Evolutionary conservation across 2,329 filamentous ascomycete genomes (phyloP), one percentile per base, ranked within the genome.

Genomic region (Scleromitrula shiraiana): DNA sequence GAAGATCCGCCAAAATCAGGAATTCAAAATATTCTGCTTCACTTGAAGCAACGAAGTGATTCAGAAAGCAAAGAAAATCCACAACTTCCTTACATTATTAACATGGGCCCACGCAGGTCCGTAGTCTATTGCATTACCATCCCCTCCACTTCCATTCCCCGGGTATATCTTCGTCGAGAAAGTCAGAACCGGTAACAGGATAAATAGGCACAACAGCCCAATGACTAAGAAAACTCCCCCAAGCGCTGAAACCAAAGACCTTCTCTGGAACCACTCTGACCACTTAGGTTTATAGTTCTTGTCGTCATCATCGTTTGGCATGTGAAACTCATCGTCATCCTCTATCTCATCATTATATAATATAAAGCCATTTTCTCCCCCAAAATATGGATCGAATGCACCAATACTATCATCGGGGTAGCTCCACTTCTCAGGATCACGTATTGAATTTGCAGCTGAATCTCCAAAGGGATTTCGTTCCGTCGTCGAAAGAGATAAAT

Each of bases 241-340:
- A 30, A 60, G 51, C 3, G 56, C 51, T 27, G 68, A 72, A 29
- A 65, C 58, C 40, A 74, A 63, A 42, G 67, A 69, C 10, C 67
- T 66, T 39, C 63, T 64, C 7, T 65, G 62, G 42, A 74, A 71
- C 53, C 70, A 70, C 19, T 76, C 72, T 41, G 61, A 66, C 50
- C 66, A 61, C 14, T 58, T 67, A 7, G 70, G 61, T 53, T 66
- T 73, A 61, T 49, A 67, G 5, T 23, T 50, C 7, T 46, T 63
- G 50, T 75, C 72, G 50, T 75, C 73, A 53, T 75, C 71, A 41
- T 69, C 69, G 39, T 65, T 63, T 8, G 75, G 74, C 65, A 74
- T 71, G 50, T 78, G 75, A 61, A 76, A 67, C 22, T 72, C 70
- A 52, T 78, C 75, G 52, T 78, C 75, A 22, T 67, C 67, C 56